These are phyloP conservation scores for Rubus idaeus DNA, from an alignment of 306 rosid species.

Conservation along the genomic window DNA sequence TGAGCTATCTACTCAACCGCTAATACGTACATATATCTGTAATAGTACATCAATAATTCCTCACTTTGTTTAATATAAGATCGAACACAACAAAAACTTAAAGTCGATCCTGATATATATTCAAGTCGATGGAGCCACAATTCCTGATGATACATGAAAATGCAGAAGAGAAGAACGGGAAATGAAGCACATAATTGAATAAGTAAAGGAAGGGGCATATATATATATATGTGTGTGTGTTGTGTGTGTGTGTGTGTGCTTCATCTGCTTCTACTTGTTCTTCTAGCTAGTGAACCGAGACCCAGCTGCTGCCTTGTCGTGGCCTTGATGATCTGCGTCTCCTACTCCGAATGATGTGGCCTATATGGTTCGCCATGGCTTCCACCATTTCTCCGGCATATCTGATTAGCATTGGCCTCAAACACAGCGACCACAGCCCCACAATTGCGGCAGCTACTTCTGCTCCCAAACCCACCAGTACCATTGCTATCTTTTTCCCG, in stretches of 20 bases:
- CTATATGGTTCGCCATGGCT: not conserved
- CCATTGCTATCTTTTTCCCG: not conserved
- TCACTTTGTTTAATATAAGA: not conserved
- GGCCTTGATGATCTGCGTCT: not conserved
- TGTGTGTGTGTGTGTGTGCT: not conserved
- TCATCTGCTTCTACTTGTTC: not conserved
- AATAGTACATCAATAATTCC: not conserved
- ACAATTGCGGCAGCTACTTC: not conserved
- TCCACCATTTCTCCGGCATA: not conserved
- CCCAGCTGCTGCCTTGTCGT: not conserved
- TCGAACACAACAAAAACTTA: not conserved
- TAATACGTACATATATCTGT: no score
- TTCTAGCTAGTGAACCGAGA: not conserved
- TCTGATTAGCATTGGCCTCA: not conserved
- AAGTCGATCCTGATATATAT: not conserved
- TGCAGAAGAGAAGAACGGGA: not conserved
- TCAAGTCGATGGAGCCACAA: not conserved
- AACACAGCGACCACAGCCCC: not conserved
- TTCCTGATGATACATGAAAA: not conserved
- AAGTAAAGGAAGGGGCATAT: not conserved
- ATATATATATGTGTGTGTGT: not conserved
- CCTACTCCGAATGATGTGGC: not conserved
- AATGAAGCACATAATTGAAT: not conserved
- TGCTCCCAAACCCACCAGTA: not conserved
- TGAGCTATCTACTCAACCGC: not conserved